Base-by-base conservation (phyloP, 2,329 filamentous ascomycete species). In the Aspergillus floridensis region DNA sequence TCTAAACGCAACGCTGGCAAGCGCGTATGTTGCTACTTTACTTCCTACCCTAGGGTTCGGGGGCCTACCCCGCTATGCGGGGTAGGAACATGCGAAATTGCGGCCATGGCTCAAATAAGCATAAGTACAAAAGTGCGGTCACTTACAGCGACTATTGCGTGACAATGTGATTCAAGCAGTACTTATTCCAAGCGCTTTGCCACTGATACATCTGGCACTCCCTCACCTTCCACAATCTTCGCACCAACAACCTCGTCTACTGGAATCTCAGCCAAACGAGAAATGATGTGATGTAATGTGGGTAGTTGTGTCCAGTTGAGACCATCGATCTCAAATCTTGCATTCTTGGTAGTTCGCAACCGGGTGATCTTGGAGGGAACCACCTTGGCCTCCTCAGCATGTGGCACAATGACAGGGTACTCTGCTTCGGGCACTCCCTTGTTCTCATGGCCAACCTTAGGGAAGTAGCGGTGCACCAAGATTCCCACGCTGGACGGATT, bases 261-360 rank as follows among this genome's bases (percentile, higher is more conserved):
- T 0, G 85, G 86, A 4, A 88, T 75, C 63, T 85, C 82, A 1
- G 79, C 79, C 58, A 88, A 69, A 14, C 79, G 74, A 21, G 73
- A 70, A 5, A 84, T 73, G 8, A 88, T 72, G 66, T 88, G 83
- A 66, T 88, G 84, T 55, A 88, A 72, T 2, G 85, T 88, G 0
- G 86, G 86, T 59, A 88, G 68, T 4, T 72, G 74, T 50, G 84
- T 74, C 84, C 80, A 84, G 64, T 84, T 80, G 16, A 81, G 64
- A 0, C 72, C 74, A 44, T 84, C 76, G 56, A 86, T 80, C 53
- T 74, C 71, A 53, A 88, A 70, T 2, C 66, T 76, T 0, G 81
- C 80, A 12, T 76, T 76, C 1, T 66, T 70, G 0, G 81, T 65
- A 19, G 54, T 63, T 1, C 63, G 65, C 19, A 71, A 46, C 8